These are phyloP conservation scores for Bonia amplexicaulis DNA, from an alignment of 176 grass and related monocot species.

Conservation along the genomic window DNA sequence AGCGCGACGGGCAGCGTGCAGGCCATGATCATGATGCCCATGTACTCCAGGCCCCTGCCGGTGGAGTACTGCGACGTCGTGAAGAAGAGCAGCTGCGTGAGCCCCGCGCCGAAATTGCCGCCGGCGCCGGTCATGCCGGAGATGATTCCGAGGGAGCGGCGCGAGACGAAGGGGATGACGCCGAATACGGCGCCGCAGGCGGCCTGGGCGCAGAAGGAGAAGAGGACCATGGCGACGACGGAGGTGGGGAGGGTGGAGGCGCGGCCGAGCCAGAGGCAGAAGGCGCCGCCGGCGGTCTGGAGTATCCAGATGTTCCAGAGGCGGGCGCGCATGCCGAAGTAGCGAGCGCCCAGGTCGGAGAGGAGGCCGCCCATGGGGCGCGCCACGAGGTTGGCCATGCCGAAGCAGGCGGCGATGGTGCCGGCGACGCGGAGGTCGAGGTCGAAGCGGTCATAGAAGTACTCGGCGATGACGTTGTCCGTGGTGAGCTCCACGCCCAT, in stretches of 20 bases:
- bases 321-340: conserved; percentile 70
- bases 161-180: conserved; percentile 66
- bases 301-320: conserved; percentile 94
- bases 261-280: conserved; percentile 61
- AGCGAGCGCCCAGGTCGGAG: conserved; percentile 51
- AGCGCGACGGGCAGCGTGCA: conserved; percentile 56
- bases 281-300: conserved; percentile 75
- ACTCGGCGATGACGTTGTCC: conserved; percentile 91
- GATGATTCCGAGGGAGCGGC: conserved; percentile 42
- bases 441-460: conserved; percentile 71
- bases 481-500: conserved; percentile 96
- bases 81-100: conserved; percentile 90
- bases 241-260: conserved; percentile 48
- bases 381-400: conserved; percentile 80
- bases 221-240: conserved; percentile 65
- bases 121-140: conserved; percentile 77
- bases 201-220: conserved; percentile 78
- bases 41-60: conserved; percentile 39
- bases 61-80: conserved; percentile 65
- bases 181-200: conserved; percentile 81
- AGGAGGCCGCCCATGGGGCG: conserved; percentile 55
- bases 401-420: conserved; percentile 79
- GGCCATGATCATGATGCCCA: conserved; percentile 92
- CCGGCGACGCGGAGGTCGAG: conserved; percentile 69
- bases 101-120: conserved; percentile 61